Conservation (phyloP, 2,329 filamentous ascomycete species). For the Beauveria varroae region DNA sequence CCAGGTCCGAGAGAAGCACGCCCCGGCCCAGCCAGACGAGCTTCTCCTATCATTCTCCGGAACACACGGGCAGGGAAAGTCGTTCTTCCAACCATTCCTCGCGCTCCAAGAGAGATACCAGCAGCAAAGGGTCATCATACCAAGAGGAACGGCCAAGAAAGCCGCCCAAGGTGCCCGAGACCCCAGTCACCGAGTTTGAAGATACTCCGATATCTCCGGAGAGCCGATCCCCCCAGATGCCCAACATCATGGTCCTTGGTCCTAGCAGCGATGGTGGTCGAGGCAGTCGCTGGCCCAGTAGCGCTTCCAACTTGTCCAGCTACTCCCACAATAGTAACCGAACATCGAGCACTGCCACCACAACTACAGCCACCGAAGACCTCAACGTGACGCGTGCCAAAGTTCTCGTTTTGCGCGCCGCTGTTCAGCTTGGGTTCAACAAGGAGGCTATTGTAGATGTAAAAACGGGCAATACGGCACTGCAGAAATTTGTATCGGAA, state of each 20-base stretch:
- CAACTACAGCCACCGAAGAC: slow-evolving; percentile 62
- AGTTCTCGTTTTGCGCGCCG: slow-evolving; percentile 73
- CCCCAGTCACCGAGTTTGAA: slow-evolving; percentile 90
- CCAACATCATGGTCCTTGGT: slow-evolving; percentile 82
- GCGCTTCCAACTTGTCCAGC: slow-evolving; percentile 67
- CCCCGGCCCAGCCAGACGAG: slow-evolving; percentile 72
- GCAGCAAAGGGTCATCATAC: slow-evolving; percentile 35
- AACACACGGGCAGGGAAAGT: slow-evolving; percentile 42
- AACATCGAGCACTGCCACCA: slow-evolving; percentile 66
- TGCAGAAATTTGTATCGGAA: slow-evolving; percentile 70
- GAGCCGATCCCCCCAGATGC: slow-evolving; percentile 64
- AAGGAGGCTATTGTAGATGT: slow-evolving; percentile 44
- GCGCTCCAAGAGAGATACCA: slow-evolving; percentile 43
- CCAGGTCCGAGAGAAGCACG: slow-evolving; percentile 77
- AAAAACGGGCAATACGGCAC: slow-evolving; percentile 40
- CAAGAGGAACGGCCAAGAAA: slow-evolving; percentile 43
- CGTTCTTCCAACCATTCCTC: slow-evolving; percentile 44
- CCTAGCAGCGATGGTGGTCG: slow-evolving; percentile 52
- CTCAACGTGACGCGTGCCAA: slow-evolving; percentile 71
- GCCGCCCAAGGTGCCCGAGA: slow-evolving; percentile 61
- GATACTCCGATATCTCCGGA: slow-evolving; percentile 80
- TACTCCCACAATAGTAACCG: slow-evolving; percentile 65
- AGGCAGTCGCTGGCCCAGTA: slow-evolving; percentile 73
- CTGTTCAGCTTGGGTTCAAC: slow-evolving; percentile 74
- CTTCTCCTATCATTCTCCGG: slow-evolving; percentile 51